These are phyloP conservation scores for Bolboschoenoplectus hybrid DNA, from an alignment of 202 grass and related monocot species.

Conservation along the genomic window DNA sequence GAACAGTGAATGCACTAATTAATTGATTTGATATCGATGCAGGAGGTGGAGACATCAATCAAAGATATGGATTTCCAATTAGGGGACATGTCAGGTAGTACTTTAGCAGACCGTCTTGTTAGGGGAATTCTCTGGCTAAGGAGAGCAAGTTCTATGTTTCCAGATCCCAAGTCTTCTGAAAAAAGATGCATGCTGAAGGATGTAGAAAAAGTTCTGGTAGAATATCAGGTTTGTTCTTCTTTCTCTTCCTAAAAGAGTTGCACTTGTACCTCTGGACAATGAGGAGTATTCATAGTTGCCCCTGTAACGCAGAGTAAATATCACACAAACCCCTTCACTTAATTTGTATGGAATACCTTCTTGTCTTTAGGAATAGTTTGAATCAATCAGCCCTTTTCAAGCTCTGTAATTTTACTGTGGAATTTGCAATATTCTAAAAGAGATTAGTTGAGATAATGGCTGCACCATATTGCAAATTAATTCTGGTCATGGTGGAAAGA, in stretches of 20 bases:
- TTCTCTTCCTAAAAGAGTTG: not conserved
- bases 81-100: constrained; percentile 40
- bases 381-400: constrained; percentile 11
- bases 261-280: not conserved
- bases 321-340: not conserved
- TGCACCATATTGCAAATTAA: not conserved
- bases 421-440: not conserved
- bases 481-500: not conserved
- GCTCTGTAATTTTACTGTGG: not conserved
- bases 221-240: constrained; percentile 62
- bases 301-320: not conserved
- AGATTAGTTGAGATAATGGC: not conserved
- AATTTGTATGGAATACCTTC: not conserved
- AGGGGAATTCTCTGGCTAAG: constrained; percentile 63
- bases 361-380: constrained; percentile 1
- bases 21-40: constrained; percentile 17
- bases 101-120: constrained; percentile 54
- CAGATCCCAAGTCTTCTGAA: constrained; percentile 50
- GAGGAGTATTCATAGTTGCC: not conserved
- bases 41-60: constrained; percentile 83
- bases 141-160: constrained; percentile 65
- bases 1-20: not conserved
- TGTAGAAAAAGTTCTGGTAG: constrained; percentile 60
- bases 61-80: constrained; percentile 56
- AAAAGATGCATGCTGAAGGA: constrained; percentile 59